Evolutionary conservation across 306 rosid genomes (phyloP), one percentile per base, ranked within the genome.

Genomic region (Quillaja saponaria): DNA sequence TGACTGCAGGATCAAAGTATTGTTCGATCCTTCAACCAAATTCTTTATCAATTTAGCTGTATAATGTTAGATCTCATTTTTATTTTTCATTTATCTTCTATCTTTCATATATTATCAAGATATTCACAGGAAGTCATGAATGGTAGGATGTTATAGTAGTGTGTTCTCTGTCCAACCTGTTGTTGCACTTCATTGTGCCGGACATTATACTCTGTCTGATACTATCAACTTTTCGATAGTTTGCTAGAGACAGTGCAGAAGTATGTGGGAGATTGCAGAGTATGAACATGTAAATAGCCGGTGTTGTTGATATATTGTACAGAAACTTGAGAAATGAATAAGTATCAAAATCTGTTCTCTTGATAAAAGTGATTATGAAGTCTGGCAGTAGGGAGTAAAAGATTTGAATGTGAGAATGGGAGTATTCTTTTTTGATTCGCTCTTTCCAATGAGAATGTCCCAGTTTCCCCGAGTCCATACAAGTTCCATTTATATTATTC

Each of bases 1-100:
- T 90, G 95, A 67, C 81, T 59, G 97, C 97, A 34, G 95, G 97
- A 46, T 78, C 95, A 54, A 90, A 90, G 95, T 86, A 86, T 63
- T 19, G 37, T 67, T 74, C 56, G 13, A 67, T 75, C 77, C 55
- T 53, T 74, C 41, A 61, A 62, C 66, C 60, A 38, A 33, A 47
- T 57, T 56, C 63, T 21, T 56, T 55, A 16, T 58, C 40, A 35
- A 53, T 69, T 58, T 46, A 4, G 19, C 42, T 55, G 31, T 66
- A 17, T 51, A 9, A 4, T 21, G 5, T 13, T 61, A 34, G 46
- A 14, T 66, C 7, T 10, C 57, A 15, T 64, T 20, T 11, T 21
- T 34, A 17, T n/a, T 21, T 8, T 14, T 5, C n/a, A 7, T 28
- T 34, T 33, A 18, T 62, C 6, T 19, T 58, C 40, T 47, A 39